Conservation (phyloP, 352 stramenopile species). For the Phytophthora uliginosa region DNA sequence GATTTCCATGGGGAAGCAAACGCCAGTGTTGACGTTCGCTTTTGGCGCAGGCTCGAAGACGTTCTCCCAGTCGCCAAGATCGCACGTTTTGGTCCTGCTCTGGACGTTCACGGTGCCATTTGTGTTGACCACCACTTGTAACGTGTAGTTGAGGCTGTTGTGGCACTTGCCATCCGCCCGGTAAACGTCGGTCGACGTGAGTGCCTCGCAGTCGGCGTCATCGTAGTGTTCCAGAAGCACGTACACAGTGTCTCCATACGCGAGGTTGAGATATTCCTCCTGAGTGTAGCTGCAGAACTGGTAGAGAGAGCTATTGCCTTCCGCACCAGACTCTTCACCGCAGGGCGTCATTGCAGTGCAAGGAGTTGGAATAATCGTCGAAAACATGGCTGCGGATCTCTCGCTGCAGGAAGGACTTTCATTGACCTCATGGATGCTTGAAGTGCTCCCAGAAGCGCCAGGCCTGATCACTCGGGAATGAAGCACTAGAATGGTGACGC, state of each 20-base stretch:
- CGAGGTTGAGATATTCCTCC: slow-evolving; percentile 7
- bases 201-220: slow-evolving; percentile 7
- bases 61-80: slow-evolving; percentile 1
- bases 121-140: slow-evolving; percentile 3
- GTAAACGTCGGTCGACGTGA: slow-evolving; percentile 16
- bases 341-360: slow-evolving; percentile 1
- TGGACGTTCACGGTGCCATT: slow-evolving; percentile 8
- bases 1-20: slow-evolving; percentile 4
- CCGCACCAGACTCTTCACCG: slow-evolving; percentile 6
- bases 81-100: slow-evolving; percentile 12
- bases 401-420: slow-evolving; percentile 5
- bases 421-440: slow-evolving; percentile 12
- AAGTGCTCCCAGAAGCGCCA: neutral
- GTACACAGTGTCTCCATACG: slow-evolving; percentile 10
- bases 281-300: slow-evolving; percentile 14
- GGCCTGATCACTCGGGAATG: slow-evolving; percentile 6
- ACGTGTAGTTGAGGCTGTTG: slow-evolving; percentile 25
- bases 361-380: slow-evolving; percentile 3
- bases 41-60: neutral
- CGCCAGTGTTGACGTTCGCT: slow-evolving; percentile 11
- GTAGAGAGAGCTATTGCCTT: slow-evolving; percentile 8
- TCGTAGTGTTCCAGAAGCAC: slow-evolving; percentile 20
- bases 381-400: slow-evolving; percentile 10
- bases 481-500: slow-evolving; percentile 2
- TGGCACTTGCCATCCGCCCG: slow-evolving; percentile 16